Evolutionary conservation across 2,329 filamentous ascomycete species (phyloP), one percentile per base, ranked within the genome.

Genomic region (Xylariales sp.): DNA sequence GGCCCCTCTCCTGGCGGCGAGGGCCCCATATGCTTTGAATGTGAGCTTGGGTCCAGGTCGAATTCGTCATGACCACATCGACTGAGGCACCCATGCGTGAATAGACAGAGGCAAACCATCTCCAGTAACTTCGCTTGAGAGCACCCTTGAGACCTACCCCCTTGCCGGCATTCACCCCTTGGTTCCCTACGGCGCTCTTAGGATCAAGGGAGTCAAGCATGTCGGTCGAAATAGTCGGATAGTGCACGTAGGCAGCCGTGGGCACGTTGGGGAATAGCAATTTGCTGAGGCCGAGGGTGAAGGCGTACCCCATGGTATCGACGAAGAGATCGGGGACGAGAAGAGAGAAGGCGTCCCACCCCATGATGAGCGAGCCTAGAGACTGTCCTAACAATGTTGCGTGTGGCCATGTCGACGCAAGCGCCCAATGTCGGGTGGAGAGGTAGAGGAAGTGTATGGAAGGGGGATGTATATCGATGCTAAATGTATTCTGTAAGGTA

Each of bases 281-380:
- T 77, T 94, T 96, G 79, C 86, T 92, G 3, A 97, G 84, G 8
- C 93, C 93, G 10, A 97, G 87, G 0, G 92, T 88, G 78, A 98
- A 99, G 32, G 95, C 94, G 76, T 97, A 99, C 69, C 96, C 96
- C 94, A 99, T 97, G 1, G 96, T 99, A 77, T 99, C 96, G 74
- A 99, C 86, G 78, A 98, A 97, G 60, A 98, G 87, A 78, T 99
- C 96, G 0, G 96, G 96, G 0, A 95, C 92, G 2, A 98, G 85
- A 2, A 97, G 87, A n/a, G 89, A 91, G 78, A 99, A 96, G 10
- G 95, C 95, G 76, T 99, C 95, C 85, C 93, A 96, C 32, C 92
- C 94, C 62, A 99, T 85, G 34, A 97, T 78, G 53, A 99, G 77
- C 5, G 94, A 97, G 49, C 96, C 96, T 3, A 98, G 77, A 2